Evolutionary conservation across 208 protist genomes (phyloP).

Genomic region (Leptomonas seymouri): DNA sequence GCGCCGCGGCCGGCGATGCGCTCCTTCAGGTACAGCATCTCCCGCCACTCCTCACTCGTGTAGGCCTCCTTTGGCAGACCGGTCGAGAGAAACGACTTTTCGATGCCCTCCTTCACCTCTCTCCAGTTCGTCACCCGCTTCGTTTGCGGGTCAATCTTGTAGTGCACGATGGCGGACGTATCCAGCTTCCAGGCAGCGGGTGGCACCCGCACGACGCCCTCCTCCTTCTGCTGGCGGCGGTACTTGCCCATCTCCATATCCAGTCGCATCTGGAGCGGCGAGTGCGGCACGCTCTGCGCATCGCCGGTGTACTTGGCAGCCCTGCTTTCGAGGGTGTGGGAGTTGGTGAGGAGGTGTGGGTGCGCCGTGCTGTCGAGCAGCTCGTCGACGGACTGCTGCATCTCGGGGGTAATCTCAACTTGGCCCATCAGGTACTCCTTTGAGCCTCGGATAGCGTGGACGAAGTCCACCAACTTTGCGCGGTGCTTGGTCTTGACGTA

Average conservation of each 20-base stretch:
- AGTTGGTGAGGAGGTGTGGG: conserved; percentile 88
- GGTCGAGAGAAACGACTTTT: conserved; percentile 79
- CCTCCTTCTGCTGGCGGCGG: conserved; percentile 81
- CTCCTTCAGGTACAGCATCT: conserved; percentile 66
- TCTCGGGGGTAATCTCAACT: conserved; percentile 58
- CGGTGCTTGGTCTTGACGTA: conserved; percentile 82
- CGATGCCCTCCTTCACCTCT: conserved; percentile 87
- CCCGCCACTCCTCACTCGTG: conserved; percentile 70
- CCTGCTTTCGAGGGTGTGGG: conserved; percentile 53
- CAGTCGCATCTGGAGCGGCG: conserved; percentile 84
- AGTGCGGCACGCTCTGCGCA: conserved; percentile 70
- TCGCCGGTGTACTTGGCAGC: conserved; percentile 72
- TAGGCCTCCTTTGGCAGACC: conserved; percentile 83
- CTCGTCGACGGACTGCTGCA: conserved; percentile 60
- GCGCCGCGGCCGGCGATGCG: conserved; percentile 52
- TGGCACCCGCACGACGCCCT: conserved; percentile 88
- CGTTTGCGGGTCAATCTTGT: conserved; percentile 72
- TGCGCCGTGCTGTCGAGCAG: conserved; percentile 85
- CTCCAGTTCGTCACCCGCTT: conserved; percentile 86
- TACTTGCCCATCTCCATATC: conserved; percentile 86
- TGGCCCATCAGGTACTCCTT: conserved; percentile 71
- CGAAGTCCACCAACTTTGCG: conserved; percentile 84
- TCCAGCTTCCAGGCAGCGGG: conserved; percentile 76
- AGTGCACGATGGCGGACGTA: conserved; percentile 77
- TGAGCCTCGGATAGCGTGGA: conserved; percentile 72